Conservation (phyloP, 2,329 filamentous ascomycete genomes). For the Colletotrichum nymphaeae region DNA sequence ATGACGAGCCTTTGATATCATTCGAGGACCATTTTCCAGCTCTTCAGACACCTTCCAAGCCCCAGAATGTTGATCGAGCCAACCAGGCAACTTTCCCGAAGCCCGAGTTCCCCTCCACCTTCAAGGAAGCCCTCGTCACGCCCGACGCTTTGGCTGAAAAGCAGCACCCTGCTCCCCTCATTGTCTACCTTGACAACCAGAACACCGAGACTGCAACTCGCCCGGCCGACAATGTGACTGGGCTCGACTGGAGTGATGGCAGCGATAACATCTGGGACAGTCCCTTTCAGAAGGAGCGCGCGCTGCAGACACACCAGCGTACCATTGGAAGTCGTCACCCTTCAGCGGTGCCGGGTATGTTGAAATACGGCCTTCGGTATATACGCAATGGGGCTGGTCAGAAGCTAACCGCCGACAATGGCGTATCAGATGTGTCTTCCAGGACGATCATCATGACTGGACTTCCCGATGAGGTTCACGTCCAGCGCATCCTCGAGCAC, state of each 20-base stretch:
- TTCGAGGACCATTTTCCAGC: background rate
- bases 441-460: slow-evolving; percentile 31
- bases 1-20: slow-evolving; percentile 1
- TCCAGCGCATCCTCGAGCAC: slow-evolving; percentile 28
- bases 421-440: slow-evolving; percentile 17
- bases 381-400: background rate
- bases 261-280: slow-evolving; percentile 13
- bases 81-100: no score
- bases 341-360: slow-evolving; percentile 24
- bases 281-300: slow-evolving; percentile 3
- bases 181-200: background rate
- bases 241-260: background rate
- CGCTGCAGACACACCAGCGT: slow-evolving; percentile 18
- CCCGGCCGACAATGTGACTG: no score
- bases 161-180: background rate
- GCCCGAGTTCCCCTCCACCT: no score
- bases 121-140: no score
- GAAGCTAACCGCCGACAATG: slow-evolving; percentile 5
- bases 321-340: background rate
- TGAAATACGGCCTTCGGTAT: slow-evolving; percentile 28
- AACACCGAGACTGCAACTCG: no score
- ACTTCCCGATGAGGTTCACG: slow-evolving; percentile 17
- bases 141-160: background rate
- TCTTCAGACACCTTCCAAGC: background rate
- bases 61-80: background rate